phyloP scores from a whole-genome alignment of 495 filamentous ascomycete species.

The Podospora sp. region DNA sequence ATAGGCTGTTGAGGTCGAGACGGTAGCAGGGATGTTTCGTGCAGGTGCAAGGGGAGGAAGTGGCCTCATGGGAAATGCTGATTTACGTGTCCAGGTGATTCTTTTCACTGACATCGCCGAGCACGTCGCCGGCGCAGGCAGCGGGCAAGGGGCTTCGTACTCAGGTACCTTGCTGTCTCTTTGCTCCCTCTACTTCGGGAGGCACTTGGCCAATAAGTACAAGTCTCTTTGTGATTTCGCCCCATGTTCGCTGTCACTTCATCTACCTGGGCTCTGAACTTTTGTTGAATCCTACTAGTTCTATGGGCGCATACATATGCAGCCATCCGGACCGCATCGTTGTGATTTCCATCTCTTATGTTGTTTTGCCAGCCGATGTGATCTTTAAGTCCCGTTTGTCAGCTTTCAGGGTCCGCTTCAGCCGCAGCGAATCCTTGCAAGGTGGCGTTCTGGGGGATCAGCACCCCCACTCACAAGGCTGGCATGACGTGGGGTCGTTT shows the following conservation, averaged over 20 bases:
- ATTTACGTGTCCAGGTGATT: background rate
- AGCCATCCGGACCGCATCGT: background rate
- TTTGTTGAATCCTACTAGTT: background rate
- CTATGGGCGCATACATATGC: background rate
- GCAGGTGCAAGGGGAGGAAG: background rate
- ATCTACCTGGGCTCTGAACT: too few species aligned
- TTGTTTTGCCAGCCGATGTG: background rate
- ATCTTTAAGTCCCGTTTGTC: background rate
- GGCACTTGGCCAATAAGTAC: background rate
- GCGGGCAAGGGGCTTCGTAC: background rate
- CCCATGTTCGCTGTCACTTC: too few species aligned
- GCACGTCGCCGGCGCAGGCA: background rate
- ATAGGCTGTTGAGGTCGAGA: background rate
- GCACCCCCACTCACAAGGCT: conserved; percentile 16
- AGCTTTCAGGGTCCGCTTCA: background rate
- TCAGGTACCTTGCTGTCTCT: too few species aligned
- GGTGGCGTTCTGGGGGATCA: conserved; percentile 1
- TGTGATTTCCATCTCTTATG: too few species aligned
- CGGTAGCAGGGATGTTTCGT: background rate
- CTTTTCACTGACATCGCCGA: background rate
- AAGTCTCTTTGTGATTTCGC: background rate
- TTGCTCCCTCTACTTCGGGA: too few species aligned
- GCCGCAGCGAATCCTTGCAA: background rate
- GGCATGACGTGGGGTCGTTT: conserved; percentile 5
- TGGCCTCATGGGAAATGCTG: background rate